Conservation (phyloP, 1,284 basidiomycete species). For the Cryptococcus sp. region DNA sequence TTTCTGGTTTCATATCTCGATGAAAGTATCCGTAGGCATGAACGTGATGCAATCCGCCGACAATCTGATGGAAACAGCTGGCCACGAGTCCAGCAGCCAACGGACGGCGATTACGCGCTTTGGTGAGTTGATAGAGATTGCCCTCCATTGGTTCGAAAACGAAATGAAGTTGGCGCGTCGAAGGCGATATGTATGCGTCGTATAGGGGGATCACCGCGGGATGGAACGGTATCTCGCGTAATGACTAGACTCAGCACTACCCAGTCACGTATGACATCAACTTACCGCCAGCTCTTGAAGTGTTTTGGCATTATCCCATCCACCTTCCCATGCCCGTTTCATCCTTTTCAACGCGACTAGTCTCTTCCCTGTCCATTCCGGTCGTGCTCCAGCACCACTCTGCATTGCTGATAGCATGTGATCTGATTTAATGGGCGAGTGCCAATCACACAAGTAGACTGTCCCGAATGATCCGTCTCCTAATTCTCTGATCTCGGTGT, state of each 20-base stretch:
- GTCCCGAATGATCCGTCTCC: slow-evolving; percentile 97
- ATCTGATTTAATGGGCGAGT: slow-evolving; percentile 84
- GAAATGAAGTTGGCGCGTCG: slow-evolving; percentile 93
- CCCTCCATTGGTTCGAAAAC: slow-evolving; percentile 99
- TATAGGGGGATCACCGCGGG: slow-evolving; percentile 98
- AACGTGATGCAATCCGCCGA: slow-evolving; percentile 86
- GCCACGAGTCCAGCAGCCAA: slow-evolving; percentile 92
- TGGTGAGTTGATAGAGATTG: slow-evolving; percentile 98
- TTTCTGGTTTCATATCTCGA: slow-evolving; percentile 99
- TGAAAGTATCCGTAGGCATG: slow-evolving; percentile 94
- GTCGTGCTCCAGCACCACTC: slow-evolving; percentile 68
- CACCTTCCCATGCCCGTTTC: slow-evolving; percentile 95
- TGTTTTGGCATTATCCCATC: slow-evolving; percentile 93
- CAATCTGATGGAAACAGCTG: slow-evolving; percentile 90
- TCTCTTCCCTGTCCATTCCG: slow-evolving; percentile 90
- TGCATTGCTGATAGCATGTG: slow-evolving; percentile 86
- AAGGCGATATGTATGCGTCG: slow-evolving; percentile 94
- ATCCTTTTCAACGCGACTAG: slow-evolving; percentile 97
- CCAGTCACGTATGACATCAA: slow-evolving; percentile 8
- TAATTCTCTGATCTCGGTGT: slow-evolving; percentile 71
- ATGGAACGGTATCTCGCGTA: slow-evolving; percentile 89
- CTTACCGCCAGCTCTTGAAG: slow-evolving; percentile 92
- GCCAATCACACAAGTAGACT: slow-evolving; percentile 99
- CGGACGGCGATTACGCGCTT: slow-evolving; percentile 87
- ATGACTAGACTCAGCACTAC: slow-evolving; percentile 59